Base-by-base conservation (phyloP, 192 early-diverging fungal species). In the Coemansia sp. region DNA sequence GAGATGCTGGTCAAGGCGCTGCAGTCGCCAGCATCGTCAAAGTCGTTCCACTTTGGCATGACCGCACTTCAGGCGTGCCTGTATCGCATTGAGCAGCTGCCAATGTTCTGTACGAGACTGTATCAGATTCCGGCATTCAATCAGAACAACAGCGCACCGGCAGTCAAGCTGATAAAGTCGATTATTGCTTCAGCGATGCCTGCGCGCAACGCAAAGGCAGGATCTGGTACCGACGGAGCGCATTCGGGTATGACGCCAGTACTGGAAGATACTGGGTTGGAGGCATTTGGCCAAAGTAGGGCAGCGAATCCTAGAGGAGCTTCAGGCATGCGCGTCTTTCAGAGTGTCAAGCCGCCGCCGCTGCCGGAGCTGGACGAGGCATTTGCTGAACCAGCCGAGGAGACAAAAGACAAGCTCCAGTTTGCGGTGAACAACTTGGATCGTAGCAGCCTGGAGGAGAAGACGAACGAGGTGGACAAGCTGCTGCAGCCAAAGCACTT, bases 401-500 rank as follows among this genome's bases (percentile, higher is more conserved):
- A 75, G 1, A 75, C 84, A 17, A 86, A 90, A 70, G 97, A 99
- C 72, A 96, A 96, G 81, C 93, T 99, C 49, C 85, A 96, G 32
- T 99, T 99, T 75, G 94, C 93, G 23, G 87, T 99, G 67, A 99
- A 99, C 84, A 99, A 99, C 63, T 76, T 99, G 41, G 89, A 94
- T 25, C 83, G 83, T 22, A 92, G 85, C 67, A 99, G 97, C 64
- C 66, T 98, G 2, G 87, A 86, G 1, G 79, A 79, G 12, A 98
- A 98, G 79, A 89, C 95, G 72, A 86, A 84, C 52, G 90, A 92
- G 43, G 79, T 84, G 10, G 69, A 70, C 61, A 69, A 41, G 32
- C 60, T 72, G 41, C 62, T 98, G 12, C 86, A 89, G 17, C 75
- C 75, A 10, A 94, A 93, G 79, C 69, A 74, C 63, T 78, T 91